Evolutionary conservation across 345 rosid species (phyloP).

Genomic region (Turritis glabra): DNA sequence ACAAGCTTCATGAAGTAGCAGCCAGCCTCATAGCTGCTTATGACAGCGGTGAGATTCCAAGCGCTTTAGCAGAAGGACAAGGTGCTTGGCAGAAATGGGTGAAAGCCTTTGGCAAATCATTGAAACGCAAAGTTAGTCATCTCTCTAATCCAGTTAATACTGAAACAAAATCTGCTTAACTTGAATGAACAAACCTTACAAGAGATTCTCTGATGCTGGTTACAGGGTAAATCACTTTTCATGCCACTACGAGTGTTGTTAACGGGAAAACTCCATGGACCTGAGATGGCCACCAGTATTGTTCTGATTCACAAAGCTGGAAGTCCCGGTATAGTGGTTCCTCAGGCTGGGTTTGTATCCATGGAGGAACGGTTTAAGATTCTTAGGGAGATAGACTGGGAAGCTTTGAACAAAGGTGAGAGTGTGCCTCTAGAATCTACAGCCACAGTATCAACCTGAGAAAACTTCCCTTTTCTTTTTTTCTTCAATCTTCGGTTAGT

Average conservation of each 20-base stretch:
- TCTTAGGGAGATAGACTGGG: constrained; percentile 68
- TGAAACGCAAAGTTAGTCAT: constrained; percentile 73
- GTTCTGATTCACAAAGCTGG: constrained; percentile 73
- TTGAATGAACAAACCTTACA: constrained; percentile 16
- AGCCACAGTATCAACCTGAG: constrained; percentile 30
- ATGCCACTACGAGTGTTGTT: constrained; percentile 83
- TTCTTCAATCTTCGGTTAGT: constrained; percentile 2
- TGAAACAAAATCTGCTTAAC: not conserved
- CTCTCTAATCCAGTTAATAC: not conserved
- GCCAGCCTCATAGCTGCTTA: constrained; percentile 72
- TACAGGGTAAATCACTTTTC: constrained; percentile 88
- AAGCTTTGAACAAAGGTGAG: constrained; percentile 49
- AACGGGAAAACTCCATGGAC: constrained; percentile 93
- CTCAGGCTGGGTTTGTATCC: constrained; percentile 59
- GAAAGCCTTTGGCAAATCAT: constrained; percentile 75
- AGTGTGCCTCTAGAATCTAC: constrained; percentile 54
- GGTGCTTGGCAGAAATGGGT: constrained; percentile 94
- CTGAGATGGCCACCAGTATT: constrained; percentile 77
- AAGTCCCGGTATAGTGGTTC: constrained; percentile 49
- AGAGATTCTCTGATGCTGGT: constrained; percentile 12
- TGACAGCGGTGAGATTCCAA: constrained; percentile 72
- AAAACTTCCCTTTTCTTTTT: not conserved
- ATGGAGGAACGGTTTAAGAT: constrained; percentile 66
- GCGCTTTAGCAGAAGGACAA: constrained; percentile 72
- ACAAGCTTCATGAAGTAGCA: constrained; percentile 76